Conservation (phyloP, 495 filamentous ascomycete genomes). For the Chaetomium fimeti region DNA sequence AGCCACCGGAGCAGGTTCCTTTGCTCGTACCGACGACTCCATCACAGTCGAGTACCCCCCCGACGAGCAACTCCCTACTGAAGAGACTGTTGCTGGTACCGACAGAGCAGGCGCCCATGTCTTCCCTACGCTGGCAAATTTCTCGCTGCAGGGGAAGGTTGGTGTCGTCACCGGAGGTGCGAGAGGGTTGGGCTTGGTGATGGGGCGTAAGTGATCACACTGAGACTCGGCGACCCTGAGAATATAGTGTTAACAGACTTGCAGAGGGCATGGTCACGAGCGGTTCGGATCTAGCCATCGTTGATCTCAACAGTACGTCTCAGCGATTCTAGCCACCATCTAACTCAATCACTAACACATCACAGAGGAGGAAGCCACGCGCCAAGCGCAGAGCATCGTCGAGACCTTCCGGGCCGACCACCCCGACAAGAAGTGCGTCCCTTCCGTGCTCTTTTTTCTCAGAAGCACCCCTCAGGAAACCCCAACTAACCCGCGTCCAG, state of each 20-base stretch:
- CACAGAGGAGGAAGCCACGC: slow-evolving; percentile 77
- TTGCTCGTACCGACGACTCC: slow-evolving; percentile 74
- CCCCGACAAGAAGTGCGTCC: slow-evolving; percentile 64
- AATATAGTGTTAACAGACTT: not conserved
- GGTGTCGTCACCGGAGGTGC: slow-evolving; percentile 84
- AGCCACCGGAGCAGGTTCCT: slow-evolving; percentile 41
- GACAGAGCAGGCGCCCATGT: slow-evolving; percentile 59
- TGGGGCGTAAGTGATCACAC: slow-evolving; percentile 55
- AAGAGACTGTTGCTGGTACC: slow-evolving; percentile 65
- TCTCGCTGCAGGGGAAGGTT: slow-evolving; percentile 75
- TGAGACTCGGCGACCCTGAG: not conserved
- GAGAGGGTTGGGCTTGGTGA: slow-evolving; percentile 81
- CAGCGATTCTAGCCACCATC: not conserved
- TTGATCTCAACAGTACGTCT: slow-evolving; percentile 83
- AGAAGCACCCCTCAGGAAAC: slow-evolving; percentile 1
- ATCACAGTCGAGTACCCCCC: slow-evolving; percentile 75
- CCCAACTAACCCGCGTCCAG: slow-evolving; percentile 37
- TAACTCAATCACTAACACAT: not conserved
- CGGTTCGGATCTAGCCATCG: slow-evolving; percentile 85
- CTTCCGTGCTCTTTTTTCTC: not conserved
- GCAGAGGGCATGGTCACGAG: slow-evolving; percentile 72
- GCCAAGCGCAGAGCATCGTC: slow-evolving; percentile 68
- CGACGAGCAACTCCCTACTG: slow-evolving; percentile 63
- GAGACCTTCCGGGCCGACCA: slow-evolving; percentile 73
- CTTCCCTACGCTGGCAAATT: slow-evolving; percentile 52